Evolutionary conservation across 1,139 yeast genomes (phyloP).

Genomic region (Pichia sp.): DNA sequence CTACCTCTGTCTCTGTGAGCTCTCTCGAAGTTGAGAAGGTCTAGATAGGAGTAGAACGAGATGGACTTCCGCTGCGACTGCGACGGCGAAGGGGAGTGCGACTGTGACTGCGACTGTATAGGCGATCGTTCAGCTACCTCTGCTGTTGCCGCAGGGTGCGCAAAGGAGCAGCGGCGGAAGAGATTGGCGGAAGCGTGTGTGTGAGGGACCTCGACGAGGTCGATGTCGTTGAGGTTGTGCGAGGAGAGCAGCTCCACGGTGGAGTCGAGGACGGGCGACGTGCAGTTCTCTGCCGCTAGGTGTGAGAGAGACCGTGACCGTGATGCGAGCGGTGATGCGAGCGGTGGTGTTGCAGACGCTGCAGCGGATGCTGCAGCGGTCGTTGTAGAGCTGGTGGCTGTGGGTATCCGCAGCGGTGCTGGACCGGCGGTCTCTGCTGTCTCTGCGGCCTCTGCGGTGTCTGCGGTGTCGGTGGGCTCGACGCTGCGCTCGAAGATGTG

Average conservation of each 20-base stretch:
- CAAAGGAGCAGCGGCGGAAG: neutral
- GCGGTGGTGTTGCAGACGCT: neutral
- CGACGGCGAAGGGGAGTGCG: neutral
- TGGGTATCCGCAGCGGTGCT: too few species aligned
- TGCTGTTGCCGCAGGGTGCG: neutral
- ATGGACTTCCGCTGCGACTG: conserved; percentile 8
- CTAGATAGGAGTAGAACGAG: conserved; percentile 27
- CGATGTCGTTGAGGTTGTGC: conserved; percentile 19
- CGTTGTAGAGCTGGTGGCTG: neutral
- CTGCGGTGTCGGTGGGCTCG: too few species aligned
- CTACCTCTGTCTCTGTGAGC: neutral
- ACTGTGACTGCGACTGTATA: neutral
- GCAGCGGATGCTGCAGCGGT: neutral
- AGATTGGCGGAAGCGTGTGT: conserved; percentile 5
- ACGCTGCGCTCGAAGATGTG: too few species aligned
- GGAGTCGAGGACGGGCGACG: conserved; percentile 29
- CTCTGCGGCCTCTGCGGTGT: too few species aligned
- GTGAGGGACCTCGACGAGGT: conserved; percentile 26
- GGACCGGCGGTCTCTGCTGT: too few species aligned
- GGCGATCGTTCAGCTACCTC: too few species aligned
- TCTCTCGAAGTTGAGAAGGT: conserved; percentile 25
- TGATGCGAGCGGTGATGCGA: too few species aligned
- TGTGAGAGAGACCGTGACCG: too few species aligned
- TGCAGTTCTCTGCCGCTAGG: conserved; percentile 24
- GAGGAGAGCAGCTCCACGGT: conserved; percentile 26